Percentiles rank a stretch among this genome's conserved stretches.
Evolutionary conservation across 352 stramenopile species (phyloP).

Genomic region (Phytophthora pluvialis): DNA sequence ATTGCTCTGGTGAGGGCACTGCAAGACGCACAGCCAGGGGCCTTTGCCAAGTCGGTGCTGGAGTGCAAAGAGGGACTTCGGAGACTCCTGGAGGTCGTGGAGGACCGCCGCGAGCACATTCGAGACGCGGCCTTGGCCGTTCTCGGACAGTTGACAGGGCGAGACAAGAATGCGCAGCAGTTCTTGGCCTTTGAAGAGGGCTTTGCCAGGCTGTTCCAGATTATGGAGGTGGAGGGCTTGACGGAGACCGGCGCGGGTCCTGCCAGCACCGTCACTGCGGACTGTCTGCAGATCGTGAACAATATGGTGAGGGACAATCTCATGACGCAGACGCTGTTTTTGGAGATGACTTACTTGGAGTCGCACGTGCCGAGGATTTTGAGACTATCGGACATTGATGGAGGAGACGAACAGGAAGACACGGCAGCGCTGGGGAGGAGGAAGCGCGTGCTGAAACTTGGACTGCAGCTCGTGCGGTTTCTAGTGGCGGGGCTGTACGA

Average conservation of each 20-base stretch:
- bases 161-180: slow-evolving; percentile 77
- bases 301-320: slow-evolving; percentile 84
- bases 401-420: slow-evolving; percentile 24
- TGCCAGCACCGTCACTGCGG: slow-evolving; percentile 60
- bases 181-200: slow-evolving; percentile 87
- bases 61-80: slow-evolving; percentile 76
- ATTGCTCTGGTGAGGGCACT: slow-evolving; percentile 63
- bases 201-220: slow-evolving; percentile 76
- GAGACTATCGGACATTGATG: slow-evolving; percentile 34
- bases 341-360: slow-evolving; percentile 62
- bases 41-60: slow-evolving; percentile 56
- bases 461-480: slow-evolving; percentile 71
- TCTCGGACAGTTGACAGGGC: slow-evolving; percentile 69
- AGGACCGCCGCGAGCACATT: slow-evolving; percentile 85
- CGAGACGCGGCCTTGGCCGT: slow-evolving; percentile 76
- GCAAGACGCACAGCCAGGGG: slow-evolving; percentile 57
- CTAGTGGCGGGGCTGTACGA: slow-evolving; percentile 68
- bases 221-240: slow-evolving; percentile 76
- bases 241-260: slow-evolving; percentile 30
- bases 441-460: slow-evolving; percentile 66
- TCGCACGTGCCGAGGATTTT: slow-evolving; percentile 62
- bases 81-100: slow-evolving; percentile 72
- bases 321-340: slow-evolving; percentile 81
- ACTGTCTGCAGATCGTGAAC: slow-evolving; percentile 82
- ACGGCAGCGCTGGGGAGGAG: slow-evolving; percentile 36